Conservation (phyloP, 306 rosid genomes). For the Castanospermum australe region DNA sequence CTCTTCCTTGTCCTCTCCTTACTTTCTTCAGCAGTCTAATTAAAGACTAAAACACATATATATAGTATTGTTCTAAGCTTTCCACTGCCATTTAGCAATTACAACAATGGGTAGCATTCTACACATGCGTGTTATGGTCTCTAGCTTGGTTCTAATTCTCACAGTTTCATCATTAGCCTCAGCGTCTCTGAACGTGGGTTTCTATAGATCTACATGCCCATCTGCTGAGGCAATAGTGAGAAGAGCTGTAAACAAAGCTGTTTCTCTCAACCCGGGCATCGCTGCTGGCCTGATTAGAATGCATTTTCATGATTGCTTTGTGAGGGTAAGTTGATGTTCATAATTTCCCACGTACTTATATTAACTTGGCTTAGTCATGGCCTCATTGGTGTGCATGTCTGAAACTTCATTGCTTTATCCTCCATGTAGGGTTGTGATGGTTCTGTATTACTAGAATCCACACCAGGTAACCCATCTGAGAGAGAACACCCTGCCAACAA, state of each 20-base stretch:
- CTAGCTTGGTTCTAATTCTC: constrained; percentile 31
- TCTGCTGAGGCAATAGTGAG: constrained; percentile 42
- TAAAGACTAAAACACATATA: neutral
- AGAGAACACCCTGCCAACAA: constrained; percentile 42
- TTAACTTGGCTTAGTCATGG: neutral
- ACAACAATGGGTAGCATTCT: neutral
- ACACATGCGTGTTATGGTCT: neutral
- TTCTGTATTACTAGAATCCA: constrained; percentile 35
- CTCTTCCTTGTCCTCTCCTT: neutral
- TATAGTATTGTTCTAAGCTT: neutral
- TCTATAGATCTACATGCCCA: constrained; percentile 35
- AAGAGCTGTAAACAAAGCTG: constrained; percentile 40
- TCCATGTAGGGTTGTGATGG: constrained; percentile 40
- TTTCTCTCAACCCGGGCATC: constrained; percentile 37
- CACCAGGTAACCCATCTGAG: constrained; percentile 32
- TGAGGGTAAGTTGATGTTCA: constrained; percentile 23
- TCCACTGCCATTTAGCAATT: neutral
- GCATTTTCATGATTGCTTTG: constrained; percentile 52
- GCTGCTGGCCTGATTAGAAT: constrained; percentile 48
- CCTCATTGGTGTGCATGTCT: neutral
- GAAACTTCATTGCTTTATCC: neutral
- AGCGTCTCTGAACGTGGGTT: constrained; percentile 29
- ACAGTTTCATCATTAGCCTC: constrained; percentile 24
- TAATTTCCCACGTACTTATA: neutral
- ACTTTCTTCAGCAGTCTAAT: neutral